phyloP scores from a whole-genome alignment of 257 asterid species.

The Jasminum sambac region DNA sequence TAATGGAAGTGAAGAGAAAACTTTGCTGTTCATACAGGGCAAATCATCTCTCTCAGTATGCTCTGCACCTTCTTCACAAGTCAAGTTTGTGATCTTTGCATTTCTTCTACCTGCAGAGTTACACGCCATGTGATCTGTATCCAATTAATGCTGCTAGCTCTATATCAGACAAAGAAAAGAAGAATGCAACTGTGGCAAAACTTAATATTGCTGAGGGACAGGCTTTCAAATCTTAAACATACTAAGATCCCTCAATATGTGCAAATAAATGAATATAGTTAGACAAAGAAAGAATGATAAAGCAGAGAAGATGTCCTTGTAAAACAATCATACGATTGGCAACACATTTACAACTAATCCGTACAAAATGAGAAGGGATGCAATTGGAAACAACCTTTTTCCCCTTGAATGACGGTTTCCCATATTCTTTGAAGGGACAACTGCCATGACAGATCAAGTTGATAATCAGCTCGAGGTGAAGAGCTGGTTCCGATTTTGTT shows the following conservation, averaged over 20 bases:
- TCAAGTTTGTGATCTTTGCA: slow-evolving; percentile 44
- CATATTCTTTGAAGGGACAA: slow-evolving; percentile 78
- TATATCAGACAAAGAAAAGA: slow-evolving; percentile 5
- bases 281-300: background rate
- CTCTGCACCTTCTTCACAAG: slow-evolving; percentile 46
- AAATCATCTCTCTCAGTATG: slow-evolving; percentile 44
- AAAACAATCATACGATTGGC: background rate
- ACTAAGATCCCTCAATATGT: background rate
- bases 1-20: slow-evolving; percentile 78
- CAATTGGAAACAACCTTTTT: slow-evolving; percentile 48
- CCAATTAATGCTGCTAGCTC: background rate
- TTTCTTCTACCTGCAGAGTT: slow-evolving; percentile 60
- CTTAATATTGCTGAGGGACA: slow-evolving; percentile 1
- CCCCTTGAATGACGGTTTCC: slow-evolving; percentile 63
- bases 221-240: background rate
- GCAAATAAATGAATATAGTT: background rate
- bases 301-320: background rate
- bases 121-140: slow-evolving; percentile 8
- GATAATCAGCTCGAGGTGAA: slow-evolving; percentile 52
- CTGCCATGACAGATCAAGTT: slow-evolving; percentile 93
- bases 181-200: background rate
- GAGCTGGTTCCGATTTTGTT: slow-evolving; percentile 72
- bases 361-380: background rate
- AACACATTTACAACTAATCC: background rate
- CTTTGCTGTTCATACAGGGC: slow-evolving; percentile 61